Conservation (phyloP, 352 stramenopile species). For the Globisporangium emineosum region DNA sequence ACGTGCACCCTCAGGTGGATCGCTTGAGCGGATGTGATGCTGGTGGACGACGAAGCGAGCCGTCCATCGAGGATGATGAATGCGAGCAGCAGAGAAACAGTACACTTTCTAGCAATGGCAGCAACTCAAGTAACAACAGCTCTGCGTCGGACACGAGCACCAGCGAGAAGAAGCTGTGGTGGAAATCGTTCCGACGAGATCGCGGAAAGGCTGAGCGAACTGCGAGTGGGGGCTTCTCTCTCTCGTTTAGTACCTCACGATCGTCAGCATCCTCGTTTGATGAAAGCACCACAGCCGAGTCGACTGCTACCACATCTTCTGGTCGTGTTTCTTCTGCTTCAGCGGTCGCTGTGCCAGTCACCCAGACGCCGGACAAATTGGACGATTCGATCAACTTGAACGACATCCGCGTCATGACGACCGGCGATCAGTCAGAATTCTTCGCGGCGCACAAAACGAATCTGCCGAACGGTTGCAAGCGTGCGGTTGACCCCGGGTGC, state of each 20-base stretch:
- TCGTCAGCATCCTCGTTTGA: conserved; percentile 28
- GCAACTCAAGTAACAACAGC: conserved; percentile 26
- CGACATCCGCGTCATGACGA: conserved; percentile 49
- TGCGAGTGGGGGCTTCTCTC: conserved; percentile 56
- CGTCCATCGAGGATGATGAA: conserved; percentile 19
- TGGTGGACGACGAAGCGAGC: conserved; percentile 26
- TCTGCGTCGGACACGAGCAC: conserved; percentile 37
- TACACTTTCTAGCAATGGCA: conserved; percentile 13
- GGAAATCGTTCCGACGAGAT: conserved; percentile 60
- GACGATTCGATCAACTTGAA: conserved; percentile 60
- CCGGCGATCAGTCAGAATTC: conserved; percentile 49
- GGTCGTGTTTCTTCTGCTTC: conserved; percentile 10
- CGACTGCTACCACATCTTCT: conserved; percentile 5
- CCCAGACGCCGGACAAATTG: conserved; percentile 29
- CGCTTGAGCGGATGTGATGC: conserved; percentile 27
- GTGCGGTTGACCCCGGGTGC: conserved; percentile 46
- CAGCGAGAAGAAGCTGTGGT: conserved; percentile 72
- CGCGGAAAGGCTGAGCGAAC: conserved; percentile 59
- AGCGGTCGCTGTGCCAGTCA: conserved; percentile 11
- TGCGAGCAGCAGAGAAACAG: conserved; percentile 15
- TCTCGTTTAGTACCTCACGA: conserved; percentile 35
- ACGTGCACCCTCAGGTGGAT: conserved; percentile 34
- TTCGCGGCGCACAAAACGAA: conserved; percentile 50
- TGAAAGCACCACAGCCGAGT: conserved; percentile 14
- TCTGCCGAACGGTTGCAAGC: conserved; percentile 42